Percentiles rank a stretch among this genome's conserved stretches.
These are phyloP conservation scores for Boletus insuetus DNA, from an alignment of 768 basidiomycete species.

Conservation along the genomic window DNA sequence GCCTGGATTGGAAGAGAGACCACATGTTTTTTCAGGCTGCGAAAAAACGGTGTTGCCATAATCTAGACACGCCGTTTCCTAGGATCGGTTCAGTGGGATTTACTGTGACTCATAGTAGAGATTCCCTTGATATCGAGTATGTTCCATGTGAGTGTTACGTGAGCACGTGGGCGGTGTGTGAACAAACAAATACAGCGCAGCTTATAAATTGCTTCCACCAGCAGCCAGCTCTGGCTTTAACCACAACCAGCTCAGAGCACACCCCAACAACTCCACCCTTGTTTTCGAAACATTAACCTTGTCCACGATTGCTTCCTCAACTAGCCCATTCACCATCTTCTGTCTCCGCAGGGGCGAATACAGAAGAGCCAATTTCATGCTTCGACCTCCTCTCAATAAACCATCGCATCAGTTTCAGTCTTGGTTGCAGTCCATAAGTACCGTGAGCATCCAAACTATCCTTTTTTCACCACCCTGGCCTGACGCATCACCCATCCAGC, in stretches of 20 bases:
- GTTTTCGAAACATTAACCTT: not conserved
- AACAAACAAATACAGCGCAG: conserved; percentile 24
- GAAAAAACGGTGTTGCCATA: no score
- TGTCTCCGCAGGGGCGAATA: conserved; percentile 31
- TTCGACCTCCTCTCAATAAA: conserved; percentile 82
- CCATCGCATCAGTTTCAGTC: conserved; percentile 61
- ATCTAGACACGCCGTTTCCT: no score
- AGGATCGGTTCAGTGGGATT: no score
- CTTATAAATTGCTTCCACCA: conserved; percentile 25
- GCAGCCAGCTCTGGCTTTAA: not conserved
- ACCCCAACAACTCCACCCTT: no score
- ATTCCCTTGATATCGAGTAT: no score
- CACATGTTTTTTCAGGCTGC: no score
- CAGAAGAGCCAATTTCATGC: conserved; percentile 65
- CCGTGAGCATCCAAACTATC: conserved; percentile 37
- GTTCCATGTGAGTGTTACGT: not conserved
- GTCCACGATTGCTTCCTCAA: conserved; percentile 29
- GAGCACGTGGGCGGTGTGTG: conserved; percentile 1
- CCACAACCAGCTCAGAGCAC: not conserved
- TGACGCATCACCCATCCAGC: conserved; percentile 30
- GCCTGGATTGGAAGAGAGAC: no score
- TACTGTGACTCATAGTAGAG: no score
- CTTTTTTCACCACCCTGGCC: not conserved
- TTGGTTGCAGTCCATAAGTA: conserved; percentile 49
- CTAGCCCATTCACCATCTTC: conserved; percentile 23